Evolutionary conservation across 2,329 filamentous ascomycete species (phyloP), one percentile per base, ranked within the genome.

Genomic region (Xylariales sp.): DNA sequence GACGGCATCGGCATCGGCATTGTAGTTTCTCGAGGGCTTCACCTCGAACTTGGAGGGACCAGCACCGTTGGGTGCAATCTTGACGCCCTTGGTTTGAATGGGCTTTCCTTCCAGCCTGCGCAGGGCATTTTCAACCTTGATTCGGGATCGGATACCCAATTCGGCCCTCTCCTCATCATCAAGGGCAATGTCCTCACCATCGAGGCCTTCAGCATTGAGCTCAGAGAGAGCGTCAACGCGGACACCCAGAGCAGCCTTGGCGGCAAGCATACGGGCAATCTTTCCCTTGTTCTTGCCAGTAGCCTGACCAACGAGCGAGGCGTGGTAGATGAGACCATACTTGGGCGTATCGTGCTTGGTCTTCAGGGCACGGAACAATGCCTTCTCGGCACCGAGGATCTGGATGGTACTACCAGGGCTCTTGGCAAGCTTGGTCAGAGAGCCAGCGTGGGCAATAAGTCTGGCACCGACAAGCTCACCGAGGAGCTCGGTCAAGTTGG

Each of bases 281-380:
- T 98, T 98, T 55, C 93, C 93, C 83, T 98, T 98, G 75, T 97
- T 97, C 73, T 88, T 91, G 56, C 93, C 93, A 15, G 88, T 95
- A 20, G 93, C 93, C 70, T 98, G 93, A 30, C 93, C 94, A 49
- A 98, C 94, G 31, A 98, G 78, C 19, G 88, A 93, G 33, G 87
- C 85, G 66, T 95, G 86, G 69, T 93, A 94, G 61, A 94, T 88
- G 48, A 95, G 76, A 76, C 93, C 93, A 57, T 97, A 98, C 69
- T 97, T 98, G 59, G 93, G 93, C 27, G 93, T 98, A 59, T 96
- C 89, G 66, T 97, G 91, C 77, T 98, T 97, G 34, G 93, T 98
- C 80, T 98, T 98, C 47, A 98, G 76, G 15, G 93, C 93, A 57
- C 93, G 83, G 83, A 98, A 98, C 30, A 98, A 81, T 6, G 93